Percentiles rank a stretch among this genome's conserved stretches.
Evolutionary conservation across 2,329 filamentous ascomycete species (phyloP).

Genomic region (Exophiala bonariae): DNA sequence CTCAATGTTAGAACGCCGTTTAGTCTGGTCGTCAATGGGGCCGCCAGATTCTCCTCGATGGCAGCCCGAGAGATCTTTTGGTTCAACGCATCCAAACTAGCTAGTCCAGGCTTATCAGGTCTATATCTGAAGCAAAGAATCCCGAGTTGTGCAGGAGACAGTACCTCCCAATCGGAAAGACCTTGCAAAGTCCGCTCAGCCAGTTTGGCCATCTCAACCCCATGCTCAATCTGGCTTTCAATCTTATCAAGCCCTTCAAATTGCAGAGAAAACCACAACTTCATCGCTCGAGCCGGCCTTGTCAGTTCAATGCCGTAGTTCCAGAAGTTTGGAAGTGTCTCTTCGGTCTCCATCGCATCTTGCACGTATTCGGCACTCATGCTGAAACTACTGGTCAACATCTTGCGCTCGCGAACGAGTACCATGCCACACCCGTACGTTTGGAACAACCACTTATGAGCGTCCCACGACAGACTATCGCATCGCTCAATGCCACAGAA

Average conservation of each 20-base stretch:
- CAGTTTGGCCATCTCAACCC: slow-evolving; percentile 8
- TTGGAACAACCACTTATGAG: slow-evolving; percentile 31
- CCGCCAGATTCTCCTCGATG: no score
- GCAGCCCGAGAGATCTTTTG: no score
- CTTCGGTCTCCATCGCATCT: slow-evolving; percentile 10
- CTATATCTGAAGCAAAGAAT: no score
- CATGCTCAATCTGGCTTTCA: slow-evolving; percentile 26
- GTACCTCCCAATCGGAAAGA: no score
- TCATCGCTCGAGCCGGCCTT: slow-evolving; percentile 26
- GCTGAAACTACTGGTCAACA: slow-evolving; percentile 21
- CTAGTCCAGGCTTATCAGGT: no score
- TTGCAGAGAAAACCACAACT: slow-evolving; percentile 27
- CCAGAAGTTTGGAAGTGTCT: slow-evolving; percentile 19
- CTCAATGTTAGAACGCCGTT: no score
- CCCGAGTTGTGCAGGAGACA: no score
- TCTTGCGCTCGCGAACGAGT: slow-evolving; percentile 16
- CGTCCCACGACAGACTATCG: slow-evolving; percentile 31
- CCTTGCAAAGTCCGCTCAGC: no score
- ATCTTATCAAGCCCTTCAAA: slow-evolving; percentile 23
- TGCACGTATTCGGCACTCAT: no score
- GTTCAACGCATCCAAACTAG: no score
- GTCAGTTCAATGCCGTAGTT: slow-evolving; percentile 27
- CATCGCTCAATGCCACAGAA: slow-evolving; percentile 16
- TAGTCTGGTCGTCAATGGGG: no score
- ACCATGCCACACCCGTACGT: slow-evolving; percentile 30